These are phyloP conservation scores for baker's yeast (Saccharomyces cerevisiae) DNA, from an alignment of 805 yeast species.

Conservation along the genomic window DNA sequence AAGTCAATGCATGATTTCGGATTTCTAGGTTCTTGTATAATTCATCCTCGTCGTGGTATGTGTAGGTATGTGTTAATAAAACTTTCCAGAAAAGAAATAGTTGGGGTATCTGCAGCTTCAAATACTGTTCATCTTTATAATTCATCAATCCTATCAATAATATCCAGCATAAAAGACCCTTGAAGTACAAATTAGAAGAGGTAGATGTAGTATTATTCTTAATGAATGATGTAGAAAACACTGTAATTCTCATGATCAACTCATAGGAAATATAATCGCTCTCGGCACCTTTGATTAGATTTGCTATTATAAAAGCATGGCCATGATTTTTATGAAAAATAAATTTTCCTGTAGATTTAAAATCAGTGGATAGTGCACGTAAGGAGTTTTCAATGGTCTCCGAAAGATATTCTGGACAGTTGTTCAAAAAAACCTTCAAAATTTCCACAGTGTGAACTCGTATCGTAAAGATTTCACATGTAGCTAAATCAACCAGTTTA, in stretches of 20 bases:
- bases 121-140: conserved; percentile 43
- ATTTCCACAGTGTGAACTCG: conserved; percentile 36
- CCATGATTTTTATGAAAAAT: conserved; percentile 34
- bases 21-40: conserved; percentile 40
- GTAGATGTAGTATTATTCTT: conserved; percentile 32
- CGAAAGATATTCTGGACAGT: conserved; percentile 32
- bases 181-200: conserved; percentile 27
- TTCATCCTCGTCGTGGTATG: conserved; percentile 32
- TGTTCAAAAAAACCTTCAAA: conserved; percentile 27
- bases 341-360: conserved; percentile 21
- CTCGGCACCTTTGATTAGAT: conserved; percentile 29
- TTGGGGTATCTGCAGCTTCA: conserved; percentile 50
- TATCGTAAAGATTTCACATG: conserved; percentile 33
- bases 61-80: conserved; percentile 43
- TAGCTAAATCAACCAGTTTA: conserved; percentile 32
- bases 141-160: conserved; percentile 56
- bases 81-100: conserved; percentile 58
- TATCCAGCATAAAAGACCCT: conserved; percentile 50
- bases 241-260: conserved; percentile 37
- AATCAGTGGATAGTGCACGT: conserved; percentile 30
- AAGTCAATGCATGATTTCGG: conserved; percentile 50
- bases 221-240: conserved; percentile 38
- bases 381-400: conserved; percentile 32
- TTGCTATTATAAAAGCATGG: conserved; percentile 33
- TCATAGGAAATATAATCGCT: conserved; percentile 39